Percentiles rank a stretch among this genome's conserved stretches.
phyloP scores from a whole-genome alignment of 1,139 yeast genomes.

The Geotrichum candidum region DNA sequence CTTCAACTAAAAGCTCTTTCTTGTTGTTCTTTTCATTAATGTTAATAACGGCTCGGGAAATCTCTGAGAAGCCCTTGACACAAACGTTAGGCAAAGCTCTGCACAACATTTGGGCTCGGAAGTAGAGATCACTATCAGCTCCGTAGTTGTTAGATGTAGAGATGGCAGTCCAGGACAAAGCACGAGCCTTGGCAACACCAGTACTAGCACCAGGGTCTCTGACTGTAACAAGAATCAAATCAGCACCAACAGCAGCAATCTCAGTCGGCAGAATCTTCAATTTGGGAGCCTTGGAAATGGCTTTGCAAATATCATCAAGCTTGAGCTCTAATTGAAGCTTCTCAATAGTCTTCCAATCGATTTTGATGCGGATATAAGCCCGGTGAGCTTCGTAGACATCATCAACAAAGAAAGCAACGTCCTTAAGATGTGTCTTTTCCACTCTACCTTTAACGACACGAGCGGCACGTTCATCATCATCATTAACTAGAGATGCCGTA shows the following conservation, averaged over 20 bases:
- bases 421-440: constrained; percentile 84
- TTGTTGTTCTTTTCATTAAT: constrained; percentile 76
- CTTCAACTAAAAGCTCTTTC: constrained; percentile 91
- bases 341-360: constrained; percentile 82
- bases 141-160: constrained; percentile 39
- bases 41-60: constrained; percentile 93
- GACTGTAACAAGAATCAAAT: constrained; percentile 72
- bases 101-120: constrained; percentile 83
- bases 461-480: constrained; percentile 93
- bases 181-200: constrained; percentile 31
- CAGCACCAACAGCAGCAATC: constrained; percentile 61
- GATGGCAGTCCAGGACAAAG: constrained; percentile 21
- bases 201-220: constrained; percentile 48
- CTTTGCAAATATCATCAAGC: constrained; percentile 78
- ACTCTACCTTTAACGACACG: constrained; percentile 97
- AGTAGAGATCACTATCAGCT: constrained; percentile 60
- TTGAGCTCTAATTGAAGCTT: constrained; percentile 83
- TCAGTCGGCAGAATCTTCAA: constrained; percentile 73
- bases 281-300: constrained; percentile 81
- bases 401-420: constrained; percentile 82
- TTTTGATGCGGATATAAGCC: constrained; percentile 73
- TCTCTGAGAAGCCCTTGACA: constrained; percentile 87
- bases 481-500: constrained; percentile 88
- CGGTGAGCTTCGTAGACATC: constrained; percentile 83
- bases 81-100: constrained; percentile 81